Base-by-base conservation (phyloP, 192 early-diverging fungal species). In the Linderina pennispora region DNA sequence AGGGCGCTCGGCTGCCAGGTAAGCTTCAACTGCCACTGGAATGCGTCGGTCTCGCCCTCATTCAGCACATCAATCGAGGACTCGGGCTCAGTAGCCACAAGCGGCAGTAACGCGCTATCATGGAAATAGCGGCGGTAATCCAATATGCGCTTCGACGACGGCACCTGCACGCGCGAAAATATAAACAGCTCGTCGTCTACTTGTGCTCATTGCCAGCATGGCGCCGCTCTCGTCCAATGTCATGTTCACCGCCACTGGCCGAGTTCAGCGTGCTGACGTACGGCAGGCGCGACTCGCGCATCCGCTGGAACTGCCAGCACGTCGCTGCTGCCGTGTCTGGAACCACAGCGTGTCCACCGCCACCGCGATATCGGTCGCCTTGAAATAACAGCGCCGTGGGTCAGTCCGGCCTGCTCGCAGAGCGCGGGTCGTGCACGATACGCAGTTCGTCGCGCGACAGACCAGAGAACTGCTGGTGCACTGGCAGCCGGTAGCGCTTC, bases 221-320 rank as follows among this genome's bases (percentile, higher is more conserved):
- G 67, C 46, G 43, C 67, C 67, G 40, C 60, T 63, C 22, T 71
- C 67, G 41, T 71, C 67, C 25, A 71, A 60, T 13, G 67, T 71
- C 60, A 71, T 59, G 35, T 71, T 71, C 15, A 71, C 60, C 0
- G 67, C 67, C 2, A 71, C 67, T 2, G 67, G 67, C 46, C 67
- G 63, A n/a, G 55, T 71, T 71, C 10, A 71, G 52, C n/a, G 67
- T 71, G 60, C 67, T 71, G 34, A 71, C 62, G 32, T 71, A 71
- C 8, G 67, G 67, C 14, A 58, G 67, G n/a, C 67, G 67, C 40
- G 67, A 71, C 48, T 71, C 67, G 33, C 67, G 67, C 36, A 71
- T 58, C 17, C 67, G 59, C 55, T 71, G 67, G 15, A 71, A 52
- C 55, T 71, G 67, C 19, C n/a, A 60, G 55, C 33, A 71, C 56